These are phyloP conservation scores for Lactifluus pinguis DNA, from an alignment of 768 basidiomycete species.

Conservation along the genomic window DNA sequence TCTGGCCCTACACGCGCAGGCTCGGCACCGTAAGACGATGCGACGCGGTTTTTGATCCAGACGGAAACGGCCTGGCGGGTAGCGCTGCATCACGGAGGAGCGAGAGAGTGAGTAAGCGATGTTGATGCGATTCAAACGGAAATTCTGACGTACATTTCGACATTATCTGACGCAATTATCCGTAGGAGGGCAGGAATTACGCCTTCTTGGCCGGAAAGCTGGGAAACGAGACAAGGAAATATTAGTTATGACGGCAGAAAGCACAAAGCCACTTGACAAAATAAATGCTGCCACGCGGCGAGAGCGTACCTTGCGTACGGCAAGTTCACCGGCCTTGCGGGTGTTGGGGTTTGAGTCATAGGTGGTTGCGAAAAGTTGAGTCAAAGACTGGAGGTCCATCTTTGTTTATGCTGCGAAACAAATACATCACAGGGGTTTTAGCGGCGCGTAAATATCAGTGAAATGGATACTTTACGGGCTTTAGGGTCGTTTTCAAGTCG, in stretches of 20 bases:
- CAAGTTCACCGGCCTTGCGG: constrained; percentile 76
- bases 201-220: constrained; percentile 77
- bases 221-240: not conserved
- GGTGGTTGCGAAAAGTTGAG: constrained; percentile 71
- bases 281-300: not conserved
- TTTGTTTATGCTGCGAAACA: constrained; percentile 4
- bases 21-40: constrained; percentile 52
- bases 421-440: not conserved
- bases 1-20: constrained; percentile 42
- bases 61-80: constrained; percentile 81
- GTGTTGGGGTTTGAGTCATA: constrained; percentile 80
- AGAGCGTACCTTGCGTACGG: constrained; percentile 68
- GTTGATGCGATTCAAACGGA: not conserved
- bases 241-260: constrained; percentile 7
- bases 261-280: not conserved
- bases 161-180: constrained; percentile 70
- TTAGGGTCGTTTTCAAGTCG: not conserved
- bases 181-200: constrained; percentile 76
- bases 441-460: not conserved
- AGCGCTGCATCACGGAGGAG: constrained; percentile 36
- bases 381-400: constrained; percentile 72
- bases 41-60: constrained; percentile 86
- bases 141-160: constrained; percentile 58
- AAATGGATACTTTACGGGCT: not conserved
- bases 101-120: not conserved